phyloP scores from a whole-genome alignment of 768 basidiomycete genomes.

The Boletus fagicola region DNA sequence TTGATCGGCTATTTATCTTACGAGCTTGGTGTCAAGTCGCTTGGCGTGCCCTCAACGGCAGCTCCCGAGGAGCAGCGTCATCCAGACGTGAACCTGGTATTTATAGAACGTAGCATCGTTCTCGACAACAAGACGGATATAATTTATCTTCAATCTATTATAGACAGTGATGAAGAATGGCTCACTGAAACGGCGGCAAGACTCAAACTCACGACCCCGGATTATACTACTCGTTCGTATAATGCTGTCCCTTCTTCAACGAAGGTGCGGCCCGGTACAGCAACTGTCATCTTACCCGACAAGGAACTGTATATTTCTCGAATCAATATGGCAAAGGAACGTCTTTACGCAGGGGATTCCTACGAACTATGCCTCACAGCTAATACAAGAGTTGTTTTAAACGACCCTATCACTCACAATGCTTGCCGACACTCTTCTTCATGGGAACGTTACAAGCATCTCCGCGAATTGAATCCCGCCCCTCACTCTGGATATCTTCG shows the following conservation, averaged over 20 bases:
- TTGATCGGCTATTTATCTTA: slow-evolving; percentile 77
- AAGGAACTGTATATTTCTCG: slow-evolving; percentile 60
- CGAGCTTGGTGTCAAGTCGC: slow-evolving; percentile 65
- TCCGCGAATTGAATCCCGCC: slow-evolving; percentile 80
- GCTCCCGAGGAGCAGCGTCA: slow-evolving; percentile 38
- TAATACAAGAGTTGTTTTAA: slow-evolving; percentile 55
- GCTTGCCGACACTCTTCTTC: slow-evolving; percentile 35
- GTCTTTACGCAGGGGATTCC: slow-evolving; percentile 79
- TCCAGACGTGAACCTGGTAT: slow-evolving; percentile 73
- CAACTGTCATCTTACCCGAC: slow-evolving; percentile 52
- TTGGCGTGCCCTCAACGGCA: slow-evolving; percentile 44
- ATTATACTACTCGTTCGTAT: slow-evolving; percentile 13
- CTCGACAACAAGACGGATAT: slow-evolving; percentile 52
- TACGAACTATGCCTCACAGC: slow-evolving; percentile 94
- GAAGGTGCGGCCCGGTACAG: slow-evolving; percentile 23
- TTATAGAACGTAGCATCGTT: slow-evolving; percentile 77
- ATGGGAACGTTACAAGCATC: slow-evolving; percentile 71
- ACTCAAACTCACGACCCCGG: slow-evolving; percentile 15
- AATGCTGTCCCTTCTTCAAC: slow-evolving; percentile 25
- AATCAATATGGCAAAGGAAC: slow-evolving; percentile 69
- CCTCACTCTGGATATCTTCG: slow-evolving; percentile 84
- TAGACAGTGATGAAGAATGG: slow-evolving; percentile 61
- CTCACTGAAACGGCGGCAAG: slow-evolving; percentile 40
- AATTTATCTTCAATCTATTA: slow-evolving; percentile 64
- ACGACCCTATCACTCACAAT: slow-evolving; percentile 28